Evolutionary conservation across 495 filamentous ascomycete genomes (phyloP).

Genomic region (Entonaema liquescens): DNA sequence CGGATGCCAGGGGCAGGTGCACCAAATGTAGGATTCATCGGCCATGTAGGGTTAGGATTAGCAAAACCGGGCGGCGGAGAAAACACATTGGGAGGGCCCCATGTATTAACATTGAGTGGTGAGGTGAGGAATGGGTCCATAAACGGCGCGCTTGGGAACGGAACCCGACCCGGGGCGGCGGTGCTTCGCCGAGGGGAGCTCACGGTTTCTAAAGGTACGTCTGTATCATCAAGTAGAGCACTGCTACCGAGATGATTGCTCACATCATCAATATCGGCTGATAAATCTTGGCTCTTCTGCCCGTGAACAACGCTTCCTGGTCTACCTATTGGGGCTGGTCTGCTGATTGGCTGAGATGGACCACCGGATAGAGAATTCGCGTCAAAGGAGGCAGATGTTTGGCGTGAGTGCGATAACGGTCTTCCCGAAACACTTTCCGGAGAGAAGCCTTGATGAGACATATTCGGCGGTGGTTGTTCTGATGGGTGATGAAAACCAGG

Average conservation of each 20-base stretch:
- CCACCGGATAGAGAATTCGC: slow-evolving; percentile 35
- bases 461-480: slow-evolving; percentile 51
- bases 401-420: slow-evolving; percentile 54
- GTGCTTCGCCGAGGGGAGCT: slow-evolving; percentile 37
- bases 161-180: slow-evolving; percentile 45
- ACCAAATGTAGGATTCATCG: slow-evolving; percentile 41
- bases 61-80: slow-evolving; percentile 43
- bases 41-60: slow-evolving; percentile 38
- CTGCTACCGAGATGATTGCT: slow-evolving; percentile 90
- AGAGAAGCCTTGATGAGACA: slow-evolving; percentile 47
- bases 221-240: slow-evolving; percentile 87
- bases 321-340: slow-evolving; percentile 87
- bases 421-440: slow-evolving; percentile 48
- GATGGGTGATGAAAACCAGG: slow-evolving; percentile 63
- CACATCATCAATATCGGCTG: slow-evolving; percentile 69
- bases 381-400: slow-evolving; percentile 57
- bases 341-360: slow-evolving; percentile 69
- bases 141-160: slow-evolving; percentile 35
- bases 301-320: slow-evolving; percentile 75
- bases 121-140: slow-evolving; percentile 46
- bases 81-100: slow-evolving; percentile 42
- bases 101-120: slow-evolving; percentile 38
- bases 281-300: slow-evolving; percentile 53
- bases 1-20: slow-evolving; percentile 42
- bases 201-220: slow-evolving; percentile 48